A percentile compares a stretch with the other conserved stretches of the same genome.
Conservation (phyloP, 2,329 filamentous ascomycete species). For the Cercospora sp. region DNA sequence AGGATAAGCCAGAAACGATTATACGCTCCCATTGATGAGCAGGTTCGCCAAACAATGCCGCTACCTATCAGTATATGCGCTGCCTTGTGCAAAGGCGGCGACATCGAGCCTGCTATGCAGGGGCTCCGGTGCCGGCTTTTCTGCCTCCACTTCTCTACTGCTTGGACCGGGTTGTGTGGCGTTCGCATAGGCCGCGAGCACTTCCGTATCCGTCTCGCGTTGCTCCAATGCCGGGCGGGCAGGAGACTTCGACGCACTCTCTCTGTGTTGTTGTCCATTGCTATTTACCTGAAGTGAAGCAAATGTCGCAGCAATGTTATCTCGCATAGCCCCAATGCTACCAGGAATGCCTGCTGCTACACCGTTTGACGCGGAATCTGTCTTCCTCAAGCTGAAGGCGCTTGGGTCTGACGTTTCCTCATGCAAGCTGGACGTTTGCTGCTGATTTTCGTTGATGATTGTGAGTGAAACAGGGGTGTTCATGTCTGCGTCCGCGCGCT, state of each 20-base stretch:
- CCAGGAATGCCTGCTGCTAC: not conserved
- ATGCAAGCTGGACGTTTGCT: not conserved
- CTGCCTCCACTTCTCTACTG: not conserved
- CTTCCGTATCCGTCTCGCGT: slow-evolving; percentile 19
- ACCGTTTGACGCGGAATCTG: not conserved
- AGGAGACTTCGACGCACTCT: not conserved
- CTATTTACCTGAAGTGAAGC: slow-evolving; percentile 2
- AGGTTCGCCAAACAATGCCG: not conserved
- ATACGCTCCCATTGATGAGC: not conserved
- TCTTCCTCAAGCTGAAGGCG: not conserved
- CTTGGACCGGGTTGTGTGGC: not conserved
- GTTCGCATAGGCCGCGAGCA: slow-evolving; percentile 12
- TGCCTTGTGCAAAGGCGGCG: slow-evolving; percentile 26
- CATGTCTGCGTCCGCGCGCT: slow-evolving; percentile 87
- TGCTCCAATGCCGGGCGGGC: slow-evolving; percentile 19
- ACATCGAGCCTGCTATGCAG: slow-evolving; percentile 20
- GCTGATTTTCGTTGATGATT: not conserved
- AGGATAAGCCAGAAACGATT: slow-evolving; percentile 12
- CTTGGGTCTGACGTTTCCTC: not conserved
- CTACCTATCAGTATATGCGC: slow-evolving; percentile 26
- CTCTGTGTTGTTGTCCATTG: not conserved
- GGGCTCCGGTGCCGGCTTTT: not conserved
- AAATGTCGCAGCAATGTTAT: slow-evolving; percentile 8
- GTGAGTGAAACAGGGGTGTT: slow-evolving; percentile 58
- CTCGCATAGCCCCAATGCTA: not conserved